Percentiles rank a stretch among this genome's conserved stretches.
Evolutionary conservation across 2,329 filamentous ascomycete genomes (phyloP).

Genomic region (Neophaeococcomyces mojaviensis): DNA sequence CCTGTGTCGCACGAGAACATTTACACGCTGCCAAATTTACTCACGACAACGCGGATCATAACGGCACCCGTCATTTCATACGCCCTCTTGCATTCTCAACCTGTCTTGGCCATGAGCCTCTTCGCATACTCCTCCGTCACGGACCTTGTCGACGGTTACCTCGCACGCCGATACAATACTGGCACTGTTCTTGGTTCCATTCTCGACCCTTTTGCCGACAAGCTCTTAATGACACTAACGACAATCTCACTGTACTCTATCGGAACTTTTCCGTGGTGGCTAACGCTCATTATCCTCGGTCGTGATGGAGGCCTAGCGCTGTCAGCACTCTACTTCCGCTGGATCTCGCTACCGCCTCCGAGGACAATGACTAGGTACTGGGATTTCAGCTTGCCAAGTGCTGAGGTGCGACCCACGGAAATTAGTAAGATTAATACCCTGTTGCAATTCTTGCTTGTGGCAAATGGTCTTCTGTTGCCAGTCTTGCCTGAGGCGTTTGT

Average conservation of each 20-base stretch:
- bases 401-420: constrained; percentile 37
- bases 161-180: constrained; percentile 77
- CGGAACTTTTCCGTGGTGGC: constrained; percentile 79
- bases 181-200: constrained; percentile 92
- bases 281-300: constrained; percentile 83
- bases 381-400: constrained; percentile 78
- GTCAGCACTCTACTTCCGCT: constrained; percentile 89
- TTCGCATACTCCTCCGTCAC: constrained; percentile 89
- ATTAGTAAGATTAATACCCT: constrained; percentile 73
- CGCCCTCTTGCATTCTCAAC: constrained; percentile 73
- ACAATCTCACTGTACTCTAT: constrained; percentile 52
- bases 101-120: constrained; percentile 70
- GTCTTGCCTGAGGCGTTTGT: constrained; percentile 55
- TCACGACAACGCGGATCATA: constrained; percentile 78
- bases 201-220: constrained; percentile 95
- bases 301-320: constrained; percentile 76
- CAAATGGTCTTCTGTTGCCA: constrained; percentile 72
- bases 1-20: constrained; percentile 68
- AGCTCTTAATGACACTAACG: constrained; percentile 87
- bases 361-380: constrained; percentile 91
- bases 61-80: constrained; percentile 83
- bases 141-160: constrained; percentile 88
- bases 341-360: constrained; percentile 84
- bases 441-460: constrained; percentile 78
- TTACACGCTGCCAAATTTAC: constrained; percentile 89